phyloP scores from a whole-genome alignment of 768 basidiomycete genomes.

The Phylloporus sp. region DNA sequence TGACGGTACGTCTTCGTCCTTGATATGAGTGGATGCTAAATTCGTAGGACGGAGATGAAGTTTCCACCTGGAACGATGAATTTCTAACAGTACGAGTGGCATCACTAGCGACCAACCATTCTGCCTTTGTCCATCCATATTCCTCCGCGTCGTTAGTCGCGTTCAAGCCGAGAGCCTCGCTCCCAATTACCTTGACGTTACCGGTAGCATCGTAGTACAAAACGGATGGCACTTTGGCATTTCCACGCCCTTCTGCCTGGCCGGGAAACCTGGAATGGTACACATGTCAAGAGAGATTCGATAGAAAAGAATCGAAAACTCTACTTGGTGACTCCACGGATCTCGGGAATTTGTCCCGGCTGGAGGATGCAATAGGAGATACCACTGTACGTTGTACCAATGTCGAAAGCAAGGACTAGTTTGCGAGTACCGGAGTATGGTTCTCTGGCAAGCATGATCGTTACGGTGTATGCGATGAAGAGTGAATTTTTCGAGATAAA shows the following conservation, averaged over 20 bases:
- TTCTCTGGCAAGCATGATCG: not conserved
- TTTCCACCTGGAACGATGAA: not conserved
- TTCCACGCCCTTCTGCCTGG: not conserved
- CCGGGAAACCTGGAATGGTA: conserved; percentile 1
- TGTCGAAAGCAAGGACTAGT: not conserved
- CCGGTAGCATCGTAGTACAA: conserved; percentile 2
- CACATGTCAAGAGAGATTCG: not conserved
- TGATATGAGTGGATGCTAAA: not conserved
- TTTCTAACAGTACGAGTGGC: no score
- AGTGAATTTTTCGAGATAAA: no score
- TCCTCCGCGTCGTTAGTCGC: not conserved
- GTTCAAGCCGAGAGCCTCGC: not conserved
- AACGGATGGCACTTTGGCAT: conserved; percentile 5
- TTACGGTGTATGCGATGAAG: no score
- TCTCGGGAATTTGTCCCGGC: not conserved
- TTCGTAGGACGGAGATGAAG: conserved; percentile 1
- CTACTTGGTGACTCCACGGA: conserved; percentile 1
- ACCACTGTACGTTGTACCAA: not conserved
- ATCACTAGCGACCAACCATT: not conserved
- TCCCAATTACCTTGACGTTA: not conserved
- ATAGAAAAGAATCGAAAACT: not conserved
- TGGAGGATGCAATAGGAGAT: conserved; percentile 1
- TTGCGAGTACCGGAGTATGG: not conserved
- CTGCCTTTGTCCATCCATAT: not conserved
- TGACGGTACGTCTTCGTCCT: not conserved